These are phyloP conservation scores for Macrophomina tecta DNA, from an alignment of 2,329 filamentous ascomycete genomes.

Conservation along the genomic window DNA sequence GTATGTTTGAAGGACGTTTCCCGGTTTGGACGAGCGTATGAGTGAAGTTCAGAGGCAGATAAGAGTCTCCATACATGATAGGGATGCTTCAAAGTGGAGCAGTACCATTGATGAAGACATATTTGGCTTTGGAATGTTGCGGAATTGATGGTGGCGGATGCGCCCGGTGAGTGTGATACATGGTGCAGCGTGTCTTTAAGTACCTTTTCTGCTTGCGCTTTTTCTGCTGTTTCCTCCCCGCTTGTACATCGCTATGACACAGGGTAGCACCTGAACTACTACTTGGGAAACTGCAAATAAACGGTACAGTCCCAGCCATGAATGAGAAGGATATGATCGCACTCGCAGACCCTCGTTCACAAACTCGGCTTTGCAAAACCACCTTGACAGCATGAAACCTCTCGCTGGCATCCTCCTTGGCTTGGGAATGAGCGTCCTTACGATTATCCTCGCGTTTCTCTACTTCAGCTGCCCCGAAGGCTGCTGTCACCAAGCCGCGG, in stretches of 20 bases:
- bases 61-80: no score
- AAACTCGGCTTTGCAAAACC: background rate
- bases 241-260: background rate
- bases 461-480: background rate
- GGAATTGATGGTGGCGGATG: no score
- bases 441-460: background rate
- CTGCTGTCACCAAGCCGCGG: background rate
- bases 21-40: no score
- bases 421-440: background rate
- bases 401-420: background rate
- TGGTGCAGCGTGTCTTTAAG: background rate
- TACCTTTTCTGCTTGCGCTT: background rate
- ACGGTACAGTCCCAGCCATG: background rate
- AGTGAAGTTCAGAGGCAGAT: no score
- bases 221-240: background rate
- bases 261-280: background rate
- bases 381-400: background rate
- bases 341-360: background rate
- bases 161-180: background rate
- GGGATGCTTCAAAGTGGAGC: no score
- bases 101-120: no score
- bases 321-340: background rate
- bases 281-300: background rate
- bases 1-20: no score
- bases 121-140: no score